Conservation (phyloP, 495 filamentous ascomycete species). For the Annulohypoxylon bovei region DNA sequence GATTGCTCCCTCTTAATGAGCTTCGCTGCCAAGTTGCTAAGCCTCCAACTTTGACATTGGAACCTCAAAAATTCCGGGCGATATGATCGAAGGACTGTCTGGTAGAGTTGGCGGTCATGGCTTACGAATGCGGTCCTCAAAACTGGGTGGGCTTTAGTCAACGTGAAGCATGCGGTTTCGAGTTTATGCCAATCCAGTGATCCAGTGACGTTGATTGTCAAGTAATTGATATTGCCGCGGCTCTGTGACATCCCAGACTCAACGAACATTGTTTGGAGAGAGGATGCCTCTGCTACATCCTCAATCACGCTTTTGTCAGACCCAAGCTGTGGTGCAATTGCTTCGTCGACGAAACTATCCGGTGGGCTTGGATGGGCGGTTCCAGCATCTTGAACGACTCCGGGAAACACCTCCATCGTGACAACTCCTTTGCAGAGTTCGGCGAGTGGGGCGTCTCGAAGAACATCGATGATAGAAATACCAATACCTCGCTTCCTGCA, state of each 20-base stretch:
- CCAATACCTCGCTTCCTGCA: constrained; percentile 51
- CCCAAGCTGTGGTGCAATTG: constrained; percentile 51
- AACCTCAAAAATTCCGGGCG: constrained; percentile 53
- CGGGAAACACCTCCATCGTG: constrained; percentile 23
- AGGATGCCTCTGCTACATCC: constrained; percentile 56
- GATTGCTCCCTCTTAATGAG: constrained; percentile 54
- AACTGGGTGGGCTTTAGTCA: constrained; percentile 55
- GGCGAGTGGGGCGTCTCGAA: constrained; percentile 49
- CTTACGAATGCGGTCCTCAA: constrained; percentile 57
- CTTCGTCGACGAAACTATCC: constrained; percentile 21
- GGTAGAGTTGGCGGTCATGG: constrained; percentile 55
- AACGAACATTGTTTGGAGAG: constrained; percentile 55
- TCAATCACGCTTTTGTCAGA: constrained; percentile 50
- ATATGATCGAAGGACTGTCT: constrained; percentile 54
- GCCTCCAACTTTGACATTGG: constrained; percentile 55
- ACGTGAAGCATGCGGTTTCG: constrained; percentile 52
- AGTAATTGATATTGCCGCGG: constrained; percentile 55
- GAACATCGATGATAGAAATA: constrained; percentile 52
- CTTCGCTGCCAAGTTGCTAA: constrained; percentile 50
- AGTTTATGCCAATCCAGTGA: constrained; percentile 53
- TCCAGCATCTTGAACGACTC: constrained; percentile 40
- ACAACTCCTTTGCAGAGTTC: constrained; percentile 52
- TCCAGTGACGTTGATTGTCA: constrained; percentile 55
- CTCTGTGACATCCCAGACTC: constrained; percentile 57
- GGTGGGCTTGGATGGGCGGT: constrained; percentile 11